A percentile compares a stretch with the other conserved stretches of the same genome.
Conservation (phyloP, 1,284 basidiomycete species). For the Apiotrichum gamsii region DNA sequence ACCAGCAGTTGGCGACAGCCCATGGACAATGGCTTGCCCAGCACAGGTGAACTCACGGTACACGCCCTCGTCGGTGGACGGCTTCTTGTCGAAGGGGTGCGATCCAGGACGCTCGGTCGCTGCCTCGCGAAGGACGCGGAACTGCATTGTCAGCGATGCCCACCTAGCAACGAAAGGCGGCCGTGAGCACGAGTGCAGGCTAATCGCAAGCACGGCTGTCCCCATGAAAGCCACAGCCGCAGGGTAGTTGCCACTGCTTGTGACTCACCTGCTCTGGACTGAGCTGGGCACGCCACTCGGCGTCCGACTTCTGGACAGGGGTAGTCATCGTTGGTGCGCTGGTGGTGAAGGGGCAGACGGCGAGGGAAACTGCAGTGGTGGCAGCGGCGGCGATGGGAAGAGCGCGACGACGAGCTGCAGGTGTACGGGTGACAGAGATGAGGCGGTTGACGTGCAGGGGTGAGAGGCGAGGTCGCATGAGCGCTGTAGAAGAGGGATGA, state of each 20-base stretch:
- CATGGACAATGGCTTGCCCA: no score
- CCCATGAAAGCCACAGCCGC: no score
- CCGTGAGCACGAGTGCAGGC: neutral
- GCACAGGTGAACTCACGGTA: conserved; percentile 58
- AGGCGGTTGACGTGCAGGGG: no score
- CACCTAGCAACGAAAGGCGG: neutral
- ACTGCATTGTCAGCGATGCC: conserved; percentile 51
- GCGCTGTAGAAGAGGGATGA: no score
- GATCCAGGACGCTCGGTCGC: conserved; percentile 76
- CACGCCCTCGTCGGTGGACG: conserved; percentile 54
- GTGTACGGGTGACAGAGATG: no score
- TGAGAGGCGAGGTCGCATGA: no score
- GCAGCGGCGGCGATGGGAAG: no score
- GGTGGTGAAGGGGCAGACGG: conserved; percentile 8
- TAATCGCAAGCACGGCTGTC: no score
- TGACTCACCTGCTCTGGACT: conserved; percentile 68
- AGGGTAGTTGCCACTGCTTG: no score
- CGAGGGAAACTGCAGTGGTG: no score
- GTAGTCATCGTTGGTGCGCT: conserved; percentile 18
- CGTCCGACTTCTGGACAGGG: conserved; percentile 60
- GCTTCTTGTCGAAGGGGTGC: conserved; percentile 66
- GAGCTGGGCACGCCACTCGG: conserved; percentile 80
- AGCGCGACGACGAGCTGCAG: no score
- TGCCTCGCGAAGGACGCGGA: conserved; percentile 76
- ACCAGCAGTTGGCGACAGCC: no score